Percentiles rank a stretch among this genome's conserved stretches.
These are phyloP conservation scores for Aureobasidium sp. DNA, from an alignment of 2,329 filamentous ascomycete species.

Conservation along the genomic window DNA sequence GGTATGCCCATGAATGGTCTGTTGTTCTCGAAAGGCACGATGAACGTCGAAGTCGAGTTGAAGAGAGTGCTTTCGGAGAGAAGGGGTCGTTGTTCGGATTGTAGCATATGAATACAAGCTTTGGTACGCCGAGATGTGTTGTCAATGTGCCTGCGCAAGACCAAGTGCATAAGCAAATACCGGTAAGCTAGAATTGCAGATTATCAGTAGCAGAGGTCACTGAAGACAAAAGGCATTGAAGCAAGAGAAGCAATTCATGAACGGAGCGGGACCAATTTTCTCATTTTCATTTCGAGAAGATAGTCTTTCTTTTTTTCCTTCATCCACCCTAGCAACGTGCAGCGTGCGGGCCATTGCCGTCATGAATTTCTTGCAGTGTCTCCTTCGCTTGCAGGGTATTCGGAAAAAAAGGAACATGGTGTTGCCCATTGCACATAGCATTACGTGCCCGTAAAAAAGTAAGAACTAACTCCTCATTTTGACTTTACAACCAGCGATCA, in stretches of 20 bases:
- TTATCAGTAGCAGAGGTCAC: background rate
- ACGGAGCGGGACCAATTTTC: slow-evolving; percentile 10
- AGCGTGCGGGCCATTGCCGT: slow-evolving; percentile 1
- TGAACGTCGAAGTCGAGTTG: background rate
- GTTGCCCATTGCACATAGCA: slow-evolving; percentile 10
- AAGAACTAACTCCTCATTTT: slow-evolving; percentile 15
- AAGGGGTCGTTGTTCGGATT: background rate
- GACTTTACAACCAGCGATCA: slow-evolving; percentile 13
- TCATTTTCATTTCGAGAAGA: slow-evolving; percentile 14
- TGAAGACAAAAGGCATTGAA: background rate
- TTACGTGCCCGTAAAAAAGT: slow-evolving; percentile 11
- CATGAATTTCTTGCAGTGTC: background rate
- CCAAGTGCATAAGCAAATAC: background rate
- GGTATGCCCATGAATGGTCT: too few species aligned
- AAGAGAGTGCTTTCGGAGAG: background rate
- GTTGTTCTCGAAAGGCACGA: background rate
- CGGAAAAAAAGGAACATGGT: slow-evolving; percentile 8
- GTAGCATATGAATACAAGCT: background rate
- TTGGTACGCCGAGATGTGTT: background rate
- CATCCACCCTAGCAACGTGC: slow-evolving; percentile 11
- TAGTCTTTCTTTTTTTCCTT: slow-evolving; percentile 12
- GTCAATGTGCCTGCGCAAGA: background rate
- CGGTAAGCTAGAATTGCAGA: background rate
- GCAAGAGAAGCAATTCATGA: background rate
- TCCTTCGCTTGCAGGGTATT: slow-evolving; percentile 10